phyloP scores from a whole-genome alignment of 176 grass and related monocot genomes.

The Coix lacrymajobi region DNA sequence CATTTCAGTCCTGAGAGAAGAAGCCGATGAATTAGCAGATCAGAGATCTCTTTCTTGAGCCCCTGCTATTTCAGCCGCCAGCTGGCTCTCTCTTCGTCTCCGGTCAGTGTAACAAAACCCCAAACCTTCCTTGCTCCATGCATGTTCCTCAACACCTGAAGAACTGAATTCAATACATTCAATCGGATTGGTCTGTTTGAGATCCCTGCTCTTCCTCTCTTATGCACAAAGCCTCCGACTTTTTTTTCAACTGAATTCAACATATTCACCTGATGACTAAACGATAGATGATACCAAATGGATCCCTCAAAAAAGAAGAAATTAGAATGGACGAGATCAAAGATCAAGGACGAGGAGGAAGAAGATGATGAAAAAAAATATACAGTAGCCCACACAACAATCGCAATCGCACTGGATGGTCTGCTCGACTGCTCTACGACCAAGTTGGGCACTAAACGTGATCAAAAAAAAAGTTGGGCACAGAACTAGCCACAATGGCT shows the following conservation, averaged over 20 bases:
- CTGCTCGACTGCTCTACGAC: not conserved
- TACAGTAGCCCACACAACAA: not conserved
- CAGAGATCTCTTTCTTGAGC: not conserved
- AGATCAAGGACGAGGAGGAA: not conserved
- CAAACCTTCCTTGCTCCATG: not conserved
- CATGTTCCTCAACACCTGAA: not conserved
- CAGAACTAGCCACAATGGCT: too few species aligned
- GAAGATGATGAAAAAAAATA: not conserved
- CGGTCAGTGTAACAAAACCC: not conserved
- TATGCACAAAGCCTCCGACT: not conserved
- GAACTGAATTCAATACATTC: constrained; percentile 32
- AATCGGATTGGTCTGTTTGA: constrained; percentile 15
- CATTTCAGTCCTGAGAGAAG: too few species aligned
- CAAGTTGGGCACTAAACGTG: constrained; percentile 16
- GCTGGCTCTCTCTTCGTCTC: too few species aligned
- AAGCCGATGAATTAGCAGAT: not conserved
- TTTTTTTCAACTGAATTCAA: not conserved
- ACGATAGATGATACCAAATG: not conserved
- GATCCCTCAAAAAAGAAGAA: not conserved
- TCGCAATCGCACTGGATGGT: not conserved
- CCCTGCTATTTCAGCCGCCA: too few species aligned
- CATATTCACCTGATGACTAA: not conserved
- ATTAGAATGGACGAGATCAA: not conserved
- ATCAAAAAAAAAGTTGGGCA: too few species aligned
- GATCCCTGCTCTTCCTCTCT: not conserved